These are phyloP conservation scores for Sporothrix mexicana DNA, from an alignment of 2,329 filamentous ascomycete genomes.

Conservation along the genomic window DNA sequence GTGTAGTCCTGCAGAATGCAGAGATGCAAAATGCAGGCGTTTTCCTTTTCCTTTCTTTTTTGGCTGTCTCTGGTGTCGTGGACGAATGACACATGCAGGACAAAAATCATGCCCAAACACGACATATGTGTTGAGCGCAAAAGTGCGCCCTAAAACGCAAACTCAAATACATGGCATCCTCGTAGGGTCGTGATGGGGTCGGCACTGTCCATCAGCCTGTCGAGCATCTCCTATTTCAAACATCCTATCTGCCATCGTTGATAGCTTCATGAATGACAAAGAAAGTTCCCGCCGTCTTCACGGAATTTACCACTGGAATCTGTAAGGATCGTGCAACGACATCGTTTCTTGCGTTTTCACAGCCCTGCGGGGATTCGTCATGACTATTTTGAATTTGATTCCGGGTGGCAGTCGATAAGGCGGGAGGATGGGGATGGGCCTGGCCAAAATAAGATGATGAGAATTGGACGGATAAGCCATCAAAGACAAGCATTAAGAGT, in stretches of 20 bases:
- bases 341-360: conserved; percentile 1
- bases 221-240: background rate
- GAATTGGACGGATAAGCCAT: background rate
- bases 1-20: background rate
- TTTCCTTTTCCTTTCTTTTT: background rate
- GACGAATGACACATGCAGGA: conserved; percentile 21
- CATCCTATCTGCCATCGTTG: background rate
- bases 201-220: background rate
- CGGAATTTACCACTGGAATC: no score
- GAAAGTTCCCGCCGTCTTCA: background rate
- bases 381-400: background rate
- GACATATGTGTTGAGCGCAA: background rate
- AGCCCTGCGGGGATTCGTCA: conserved; percentile 20
- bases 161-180: background rate
- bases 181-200: no score
- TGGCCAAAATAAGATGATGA: background rate
- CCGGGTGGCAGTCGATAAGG: no score
- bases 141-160: background rate
- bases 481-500: no score
- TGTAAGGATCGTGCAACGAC: background rate
- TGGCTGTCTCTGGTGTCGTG: background rate
- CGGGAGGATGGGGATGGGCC: no score
- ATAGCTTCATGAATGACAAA: background rate
- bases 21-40: background rate
- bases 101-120: conserved; percentile 13